Percentiles rank a stretch among this genome's conserved stretches.
Evolutionary conservation across 2,329 filamentous ascomycete genomes (phyloP).

Genomic region (Diaporthe australafricana): DNA sequence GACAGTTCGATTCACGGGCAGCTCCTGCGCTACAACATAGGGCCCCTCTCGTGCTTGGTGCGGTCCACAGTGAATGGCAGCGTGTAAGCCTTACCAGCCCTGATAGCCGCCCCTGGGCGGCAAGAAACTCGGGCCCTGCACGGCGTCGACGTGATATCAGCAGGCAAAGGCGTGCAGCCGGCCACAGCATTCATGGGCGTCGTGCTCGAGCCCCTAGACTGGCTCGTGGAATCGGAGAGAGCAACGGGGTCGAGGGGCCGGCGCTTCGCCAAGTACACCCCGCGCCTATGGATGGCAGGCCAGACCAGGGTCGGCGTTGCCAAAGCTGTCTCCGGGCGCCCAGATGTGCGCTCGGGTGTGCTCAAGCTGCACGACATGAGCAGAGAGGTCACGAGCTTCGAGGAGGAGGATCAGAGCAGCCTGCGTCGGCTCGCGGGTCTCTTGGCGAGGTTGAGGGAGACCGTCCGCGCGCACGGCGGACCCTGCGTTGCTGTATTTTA

Average conservation of each 20-base stretch:
- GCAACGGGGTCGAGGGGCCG: rapidly evolving
- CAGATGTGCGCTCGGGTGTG: no score
- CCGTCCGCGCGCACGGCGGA: neutral
- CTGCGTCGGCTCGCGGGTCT: neutral
- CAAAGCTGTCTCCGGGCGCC: neutral
- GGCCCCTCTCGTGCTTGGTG: neutral
- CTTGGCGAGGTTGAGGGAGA: neutral
- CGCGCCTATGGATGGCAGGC: neutral
- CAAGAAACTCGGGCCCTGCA: neutral
- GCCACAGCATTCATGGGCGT: neutral
- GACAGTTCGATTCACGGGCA: neutral
- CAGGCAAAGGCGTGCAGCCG: neutral
- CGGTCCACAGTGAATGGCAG: neutral
- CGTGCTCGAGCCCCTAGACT: no score
- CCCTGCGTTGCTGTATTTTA: neutral
- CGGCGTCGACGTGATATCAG: neutral
- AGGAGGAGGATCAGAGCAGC: neutral
- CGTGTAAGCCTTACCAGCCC: neutral
- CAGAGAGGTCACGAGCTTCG: neutral
- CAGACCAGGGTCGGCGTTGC: neutral
- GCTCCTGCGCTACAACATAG: neutral
- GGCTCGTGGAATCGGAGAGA: no score
- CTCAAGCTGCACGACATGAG: neutral
- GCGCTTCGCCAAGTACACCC: rapidly evolving
- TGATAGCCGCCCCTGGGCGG: neutral